Evolutionary conservation across 2,329 filamentous ascomycete species (phyloP), one percentile per base, ranked within the genome.

Genomic region (Penicillium sp.): DNA sequence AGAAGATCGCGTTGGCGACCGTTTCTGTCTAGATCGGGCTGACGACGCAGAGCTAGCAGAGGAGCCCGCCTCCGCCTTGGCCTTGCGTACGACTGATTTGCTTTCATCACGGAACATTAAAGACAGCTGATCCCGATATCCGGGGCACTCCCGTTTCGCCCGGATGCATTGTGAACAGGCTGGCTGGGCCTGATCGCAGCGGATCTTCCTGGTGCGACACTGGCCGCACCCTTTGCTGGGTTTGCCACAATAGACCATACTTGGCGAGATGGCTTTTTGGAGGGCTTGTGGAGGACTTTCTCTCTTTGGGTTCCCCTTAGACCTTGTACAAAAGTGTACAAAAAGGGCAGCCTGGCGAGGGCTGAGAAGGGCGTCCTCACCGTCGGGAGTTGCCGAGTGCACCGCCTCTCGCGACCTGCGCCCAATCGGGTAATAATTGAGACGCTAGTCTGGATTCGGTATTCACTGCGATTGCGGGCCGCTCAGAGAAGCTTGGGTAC

Each of bases 101-200:
- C 84, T 88, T 74, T 89, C 86, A 75, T 89, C 86, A 39, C 86
- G 84, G 70, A 89, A 89, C 82, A 88, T 84, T 58, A 88, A 77
- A 35, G 85, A 86, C 37, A 88, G 75, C 71, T 87, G 84, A 63
- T 88, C 86, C 64, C 86, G 81, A 67, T 89, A 88, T 6, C 86
- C 86, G 20, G 86, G 84, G 65, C 86, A 89, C 67, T 78, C 81
- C 72, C 86, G 85, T 67, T 82, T 81, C 48, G 85, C 81, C 42
- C 85, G 84, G 47, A 83, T 76, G 69, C 86, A 88, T 78, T 88
- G 86, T 25, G 84, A 84, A 68, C 86, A 89, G 67, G 84, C 80
- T 5, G 86, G 86, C 42, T 78, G 79, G 49, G 81, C 79, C 69
- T 85, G 86, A 72, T 88, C 86, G 74, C 86, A 89, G 31, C 73